Evolutionary conservation across 345 rosid genomes (phyloP), one percentile per base, ranked within the genome.

Genomic region (Aquilaria malaccensis): DNA sequence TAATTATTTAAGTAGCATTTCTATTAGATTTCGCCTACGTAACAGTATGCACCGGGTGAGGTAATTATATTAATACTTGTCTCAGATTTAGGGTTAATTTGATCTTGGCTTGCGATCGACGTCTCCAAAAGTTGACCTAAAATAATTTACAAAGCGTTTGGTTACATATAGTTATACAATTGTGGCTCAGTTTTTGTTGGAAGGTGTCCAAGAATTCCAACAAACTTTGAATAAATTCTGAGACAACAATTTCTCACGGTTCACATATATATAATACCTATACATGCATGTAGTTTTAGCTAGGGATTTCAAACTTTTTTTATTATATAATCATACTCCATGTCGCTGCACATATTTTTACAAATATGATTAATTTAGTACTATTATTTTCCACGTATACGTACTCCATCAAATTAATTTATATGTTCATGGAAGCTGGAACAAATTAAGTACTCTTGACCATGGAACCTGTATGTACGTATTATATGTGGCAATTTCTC

Each of bases 151-250:
- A 7, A 30, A 43, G 15, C 14, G 29, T 45, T 10, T n/a, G 61
- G 68, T 69, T 48, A 73, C 1, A 22, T 22, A 22, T 68, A 70
- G 48, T 62, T 60, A 74, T 33, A 63, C 11, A 64, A 69, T 59
- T 75, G 74, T 79, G 61, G 81, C 78, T 74, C 68, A 66, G 52
- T 70, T 70, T 2, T 79, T 61, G 86, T 70, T 80, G 80, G 69
- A 56, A 67, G 73, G 68, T 75, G 73, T 66, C 64, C 61, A 66
- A 59, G 52, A 69, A 48, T 57, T 56, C 69, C 82, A 81, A 72
- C 86, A 77, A 84, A 77, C 83, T 74, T 84, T 81, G 89, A 81
- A 75, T 70, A 63, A 33, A 22, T 13, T 55, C 7, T 9, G 55
- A 45, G 54, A 56, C 13, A 6, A 46, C 52, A 48, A 11, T 51